Percentiles rank a stretch among this genome's conserved stretches.
Conservation (phyloP, 768 basidiomycete genomes). For the Rhodotorula paludigena region DNA sequence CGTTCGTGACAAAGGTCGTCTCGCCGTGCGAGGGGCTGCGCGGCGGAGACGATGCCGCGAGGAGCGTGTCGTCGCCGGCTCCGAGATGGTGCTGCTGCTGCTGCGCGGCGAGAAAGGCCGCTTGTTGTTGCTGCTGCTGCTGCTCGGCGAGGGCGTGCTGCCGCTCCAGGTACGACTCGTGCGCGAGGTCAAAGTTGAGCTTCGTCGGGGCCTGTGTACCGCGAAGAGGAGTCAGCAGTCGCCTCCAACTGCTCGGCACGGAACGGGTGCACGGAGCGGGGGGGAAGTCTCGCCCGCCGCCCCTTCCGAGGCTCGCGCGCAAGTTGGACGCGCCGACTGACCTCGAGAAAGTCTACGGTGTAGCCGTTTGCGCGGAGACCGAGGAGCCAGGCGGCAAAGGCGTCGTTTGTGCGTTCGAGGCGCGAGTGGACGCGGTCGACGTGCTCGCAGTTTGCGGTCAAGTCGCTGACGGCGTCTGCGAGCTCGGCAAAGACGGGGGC, state of each 20-base stretch:
- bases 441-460: conserved; percentile 28
- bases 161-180: not conserved
- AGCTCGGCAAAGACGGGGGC: conserved; percentile 32
- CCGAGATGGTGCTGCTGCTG: not conserved
- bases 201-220: conserved; percentile 25
- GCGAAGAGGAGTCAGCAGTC: not conserved
- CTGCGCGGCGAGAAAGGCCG: not conserved
- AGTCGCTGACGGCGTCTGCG: conserved; percentile 30
- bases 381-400: conserved; percentile 34
- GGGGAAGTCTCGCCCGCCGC: not conserved
- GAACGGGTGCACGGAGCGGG: not conserved
- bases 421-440: conserved; percentile 11
- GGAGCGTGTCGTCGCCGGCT: not conserved
- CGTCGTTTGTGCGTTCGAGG: conserved; percentile 38
- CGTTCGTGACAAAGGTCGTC: conserved; percentile 23
- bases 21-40: conserved; percentile 1
- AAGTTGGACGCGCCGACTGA: too few species aligned
- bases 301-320: too few species aligned
- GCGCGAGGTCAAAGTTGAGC: conserved; percentile 29
- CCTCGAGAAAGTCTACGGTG: conserved; percentile 39
- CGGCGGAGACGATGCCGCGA: not conserved
- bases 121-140: not conserved
- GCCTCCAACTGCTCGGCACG: too few species aligned
- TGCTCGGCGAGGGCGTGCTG: not conserved
- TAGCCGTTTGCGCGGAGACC: conserved; percentile 39